Percentiles rank a stretch among this genome's conserved stretches.
Evolutionary conservation across 2,329 filamentous ascomycete species (phyloP).

Genomic region (Diaporthe sp.): DNA sequence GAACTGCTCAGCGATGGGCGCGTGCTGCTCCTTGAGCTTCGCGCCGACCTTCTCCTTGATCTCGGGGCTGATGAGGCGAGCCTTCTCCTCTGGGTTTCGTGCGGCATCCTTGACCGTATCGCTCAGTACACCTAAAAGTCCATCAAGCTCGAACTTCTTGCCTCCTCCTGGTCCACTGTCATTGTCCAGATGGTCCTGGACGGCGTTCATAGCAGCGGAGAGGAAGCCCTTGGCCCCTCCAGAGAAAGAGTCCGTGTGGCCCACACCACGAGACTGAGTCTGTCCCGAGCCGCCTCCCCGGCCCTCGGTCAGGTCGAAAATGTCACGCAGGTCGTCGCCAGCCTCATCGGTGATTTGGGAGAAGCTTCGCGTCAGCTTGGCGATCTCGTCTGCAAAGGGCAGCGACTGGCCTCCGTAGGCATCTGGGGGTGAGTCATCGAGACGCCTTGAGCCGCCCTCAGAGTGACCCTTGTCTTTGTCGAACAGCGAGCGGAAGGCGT

Average conservation of each 20-base stretch:
- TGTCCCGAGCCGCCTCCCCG: conserved; percentile 31
- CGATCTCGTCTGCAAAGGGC: conserved; percentile 62
- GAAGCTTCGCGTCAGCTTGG: conserved; percentile 57
- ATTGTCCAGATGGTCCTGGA: conserved; percentile 47
- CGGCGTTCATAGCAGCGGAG: conserved; percentile 57
- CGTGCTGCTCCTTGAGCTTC: conserved; percentile 58
- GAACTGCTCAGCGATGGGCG: conserved; percentile 60
- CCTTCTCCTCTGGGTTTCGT: conserved; percentile 62
- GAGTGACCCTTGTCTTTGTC: conserved; percentile 50
- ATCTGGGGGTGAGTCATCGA: conserved; percentile 55
- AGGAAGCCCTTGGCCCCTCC: conserved; percentile 52
- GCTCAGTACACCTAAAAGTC: conserved; percentile 58
- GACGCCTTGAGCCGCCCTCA: conserved; percentile 43
- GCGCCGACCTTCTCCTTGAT: conserved; percentile 60
- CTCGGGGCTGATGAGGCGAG: conserved; percentile 60
- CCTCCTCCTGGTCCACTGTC: conserved; percentile 52
- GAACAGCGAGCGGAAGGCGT: conserved; percentile 61
- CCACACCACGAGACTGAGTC: conserved; percentile 48
- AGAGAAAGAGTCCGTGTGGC: conserved; percentile 44
- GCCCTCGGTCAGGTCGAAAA: conserved; percentile 59
- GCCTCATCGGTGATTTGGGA: conserved; percentile 57
- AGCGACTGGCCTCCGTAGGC: conserved; percentile 57
- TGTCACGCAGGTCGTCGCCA: conserved; percentile 59
- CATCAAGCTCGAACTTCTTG: conserved; percentile 56
- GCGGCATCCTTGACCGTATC: conserved; percentile 59